Percentiles rank a stretch among this genome's conserved stretches.
Evolutionary conservation across 352 stramenopile species (phyloP).

Genomic region (Peronosclerospora sorghi): DNA sequence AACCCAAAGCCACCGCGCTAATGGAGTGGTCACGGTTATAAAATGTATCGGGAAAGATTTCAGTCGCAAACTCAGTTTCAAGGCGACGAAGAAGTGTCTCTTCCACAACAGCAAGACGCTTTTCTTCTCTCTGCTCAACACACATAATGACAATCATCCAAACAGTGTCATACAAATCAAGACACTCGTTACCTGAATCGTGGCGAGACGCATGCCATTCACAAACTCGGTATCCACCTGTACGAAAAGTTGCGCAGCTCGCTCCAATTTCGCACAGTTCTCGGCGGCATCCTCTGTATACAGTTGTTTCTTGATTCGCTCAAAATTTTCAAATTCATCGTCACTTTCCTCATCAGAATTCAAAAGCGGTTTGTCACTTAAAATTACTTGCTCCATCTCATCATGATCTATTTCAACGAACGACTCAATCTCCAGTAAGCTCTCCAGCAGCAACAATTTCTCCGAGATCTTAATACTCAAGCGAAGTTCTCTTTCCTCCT

Average conservation of each 20-base stretch:
- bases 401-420: conserved; percentile 23
- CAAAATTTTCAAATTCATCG: conserved; percentile 69
- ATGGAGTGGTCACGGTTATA: conserved; percentile 76
- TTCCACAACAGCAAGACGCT: conserved; percentile 55
- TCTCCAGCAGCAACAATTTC: conserved; percentile 65
- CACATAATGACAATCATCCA: neutral
- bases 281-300: conserved; percentile 33
- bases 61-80: conserved; percentile 76
- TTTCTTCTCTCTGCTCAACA: conserved; percentile 44
- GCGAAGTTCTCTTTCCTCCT: conserved; percentile 37
- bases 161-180: neutral
- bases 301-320: conserved; percentile 28
- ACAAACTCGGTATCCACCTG: conserved; percentile 69
- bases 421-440: conserved; percentile 54
- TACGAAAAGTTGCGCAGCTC: conserved; percentile 60
- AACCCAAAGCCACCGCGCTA: conserved; percentile 48
- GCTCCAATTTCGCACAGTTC: conserved; percentile 62
- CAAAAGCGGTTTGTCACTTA: conserved; percentile 1
- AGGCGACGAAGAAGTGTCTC: conserved; percentile 58
- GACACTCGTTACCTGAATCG: conserved; percentile 41
- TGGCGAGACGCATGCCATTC: conserved; percentile 50
- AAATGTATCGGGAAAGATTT: conserved; percentile 82
- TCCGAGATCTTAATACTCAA: conserved; percentile 66
- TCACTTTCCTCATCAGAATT: conserved; percentile 25
- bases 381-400: neutral